Evolutionary conservation across 73 alveolate species (phyloP), one percentile per base, ranked within the genome.

Genomic region (Paramecium sonneborni): DNA sequence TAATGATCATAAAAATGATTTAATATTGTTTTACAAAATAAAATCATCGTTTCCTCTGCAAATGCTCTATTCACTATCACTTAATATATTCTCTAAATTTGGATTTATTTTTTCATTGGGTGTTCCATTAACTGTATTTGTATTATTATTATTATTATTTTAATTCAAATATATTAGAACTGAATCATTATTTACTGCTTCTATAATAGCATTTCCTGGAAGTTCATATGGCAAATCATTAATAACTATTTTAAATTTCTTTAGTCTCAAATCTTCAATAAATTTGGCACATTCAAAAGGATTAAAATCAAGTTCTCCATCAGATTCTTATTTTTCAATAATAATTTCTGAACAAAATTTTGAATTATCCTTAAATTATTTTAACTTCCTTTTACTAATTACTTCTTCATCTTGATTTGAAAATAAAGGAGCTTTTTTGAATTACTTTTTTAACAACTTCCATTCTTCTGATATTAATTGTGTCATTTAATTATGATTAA

Each of bases 31-130:
- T 62, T 62, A 32, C 7, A 62, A 30, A 26, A 62, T 30, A 32
- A 62, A 62, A 14, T 62, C 84, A 26, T 62, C 84, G 24, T 32
- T 62, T 30, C 84, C 84, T 62, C 5, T 62, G 11, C 48, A 62
- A 62, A 62, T 62, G 26, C 84, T 62, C 84, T 12, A 62, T 62
- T 62, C 84, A 26, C 84, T 62, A 62, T 62, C 84, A 62, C 84
- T 62, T 62, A 43, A 43, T 12, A 62, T 62, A 30, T 62, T 15
- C 20, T 62, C 39, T 62, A 26, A 14, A 24, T 26, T 62, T 8
- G 68, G 5, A 52, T 32, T 62, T 1, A 9, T 28, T 21, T 62
- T 62, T 32, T 62, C 48, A 10, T 62, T 28, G 20, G 84, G 84
- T 3, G 84, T 62, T 23, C 44, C 39, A 10, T 30, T 11, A 11